Conservation (phyloP, 805 yeast genomes). For the Blastobotrys chiropterorum region DNA sequence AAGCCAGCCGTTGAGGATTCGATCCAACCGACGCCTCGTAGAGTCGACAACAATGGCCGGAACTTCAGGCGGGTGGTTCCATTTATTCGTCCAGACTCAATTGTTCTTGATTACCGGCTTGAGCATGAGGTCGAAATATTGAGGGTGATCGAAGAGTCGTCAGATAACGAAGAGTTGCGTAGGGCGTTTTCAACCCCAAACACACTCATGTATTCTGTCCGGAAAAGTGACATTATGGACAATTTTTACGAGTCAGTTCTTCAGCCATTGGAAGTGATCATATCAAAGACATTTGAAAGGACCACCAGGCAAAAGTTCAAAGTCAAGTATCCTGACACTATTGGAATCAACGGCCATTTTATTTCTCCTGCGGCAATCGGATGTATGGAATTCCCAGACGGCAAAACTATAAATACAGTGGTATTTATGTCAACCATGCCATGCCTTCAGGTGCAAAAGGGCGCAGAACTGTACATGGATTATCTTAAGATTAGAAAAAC, state of each 20-base stretch:
- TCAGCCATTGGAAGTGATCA: neutral
- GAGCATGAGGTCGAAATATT: neutral
- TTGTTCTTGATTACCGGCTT: neutral
- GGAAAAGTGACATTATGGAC: neutral
- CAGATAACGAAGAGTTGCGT: neutral
- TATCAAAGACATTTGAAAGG: neutral
- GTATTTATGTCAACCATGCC: neutral
- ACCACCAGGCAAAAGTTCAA: neutral
- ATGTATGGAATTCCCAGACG: neutral
- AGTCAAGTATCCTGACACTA: neutral
- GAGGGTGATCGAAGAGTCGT: neutral
- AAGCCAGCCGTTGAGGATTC: neutral
- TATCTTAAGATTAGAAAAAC: neutral
- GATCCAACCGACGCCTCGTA: neutral
- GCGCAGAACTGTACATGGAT: neutral
- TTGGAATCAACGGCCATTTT: neutral
- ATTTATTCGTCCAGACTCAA: neutral
- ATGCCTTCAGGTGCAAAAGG: neutral
- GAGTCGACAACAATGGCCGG: neutral
- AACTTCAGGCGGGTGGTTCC: neutral
- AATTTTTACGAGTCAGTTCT: neutral
- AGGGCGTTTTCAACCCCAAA: neutral
- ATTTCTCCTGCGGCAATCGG: neutral
- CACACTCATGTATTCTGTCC: neutral
- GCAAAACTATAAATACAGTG: neutral